Conservation (phyloP, 345 rosid species). For the Linum usitatissimum region DNA sequence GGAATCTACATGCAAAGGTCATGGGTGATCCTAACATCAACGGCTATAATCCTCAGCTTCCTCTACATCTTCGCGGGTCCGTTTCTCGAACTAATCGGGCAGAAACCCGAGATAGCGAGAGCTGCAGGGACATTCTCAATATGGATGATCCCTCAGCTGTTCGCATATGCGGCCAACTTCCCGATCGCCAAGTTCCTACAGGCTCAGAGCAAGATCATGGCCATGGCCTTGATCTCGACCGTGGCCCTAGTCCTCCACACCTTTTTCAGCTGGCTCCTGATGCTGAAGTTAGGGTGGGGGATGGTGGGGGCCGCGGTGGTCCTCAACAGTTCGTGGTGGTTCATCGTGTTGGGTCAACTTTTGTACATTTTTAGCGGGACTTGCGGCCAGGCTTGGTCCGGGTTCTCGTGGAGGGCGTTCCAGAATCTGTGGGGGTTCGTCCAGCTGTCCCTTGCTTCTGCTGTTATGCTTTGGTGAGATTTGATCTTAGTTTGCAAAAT, state of each 20-base stretch:
- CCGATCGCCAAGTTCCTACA: slow-evolving; percentile 82
- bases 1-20: slow-evolving; percentile 90
- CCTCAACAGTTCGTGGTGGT: slow-evolving; percentile 2
- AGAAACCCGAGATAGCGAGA: slow-evolving; percentile 47
- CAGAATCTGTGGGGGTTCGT: slow-evolving; percentile 14
- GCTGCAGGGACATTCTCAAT: slow-evolving; percentile 59
- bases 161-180: slow-evolving; percentile 60
- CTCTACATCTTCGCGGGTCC: slow-evolving; percentile 53
- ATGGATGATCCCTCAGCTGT: slow-evolving; percentile 87
- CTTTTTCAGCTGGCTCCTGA: slow-evolving; percentile 1
- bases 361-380: slow-evolving; percentile 11
- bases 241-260: slow-evolving; percentile 26
- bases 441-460: slow-evolving; percentile 13
- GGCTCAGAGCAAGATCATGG: slow-evolving; percentile 86
- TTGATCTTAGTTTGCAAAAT: neutral
- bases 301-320: slow-evolving; percentile 8
- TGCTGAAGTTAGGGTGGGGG: slow-evolving; percentile 6
- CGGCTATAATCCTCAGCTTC: slow-evolving; percentile 43
- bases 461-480: slow-evolving; percentile 16
- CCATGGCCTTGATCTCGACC: slow-evolving; percentile 59
- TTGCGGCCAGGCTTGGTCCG: slow-evolving; percentile 10
- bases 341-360: slow-evolving; percentile 8
- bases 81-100: slow-evolving; percentile 51
- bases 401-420: slow-evolving; percentile 15
- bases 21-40: slow-evolving; percentile 63